Percentiles rank a stretch among this genome's conserved stretches.
phyloP scores from a whole-genome alignment of 768 basidiomycete species.

The Hypholoma sublateritium region DNA sequence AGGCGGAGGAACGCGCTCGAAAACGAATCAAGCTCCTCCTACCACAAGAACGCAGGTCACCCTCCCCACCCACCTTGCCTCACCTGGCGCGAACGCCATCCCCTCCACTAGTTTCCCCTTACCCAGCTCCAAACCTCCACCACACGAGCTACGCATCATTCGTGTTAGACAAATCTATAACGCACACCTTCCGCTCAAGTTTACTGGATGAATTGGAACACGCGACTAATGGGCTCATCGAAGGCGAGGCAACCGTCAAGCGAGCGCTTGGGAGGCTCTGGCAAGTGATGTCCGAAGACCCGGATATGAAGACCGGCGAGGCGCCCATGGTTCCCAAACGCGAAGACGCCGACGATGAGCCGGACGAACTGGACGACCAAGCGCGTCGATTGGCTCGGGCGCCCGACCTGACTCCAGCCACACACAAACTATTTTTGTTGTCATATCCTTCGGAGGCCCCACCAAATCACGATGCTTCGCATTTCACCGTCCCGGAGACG shows the following conservation, averaged over 20 bases:
- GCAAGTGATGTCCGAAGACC: constrained; percentile 78
- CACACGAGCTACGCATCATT: constrained; percentile 82
- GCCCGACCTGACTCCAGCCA: constrained; percentile 64
- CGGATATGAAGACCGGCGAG: constrained; percentile 37
- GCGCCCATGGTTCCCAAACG: constrained; percentile 62
- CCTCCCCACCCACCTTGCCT: constrained; percentile 70
- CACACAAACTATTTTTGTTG: constrained; percentile 67
- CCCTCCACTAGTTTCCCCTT: constrained; percentile 77
- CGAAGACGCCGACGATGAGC: constrained; percentile 63
- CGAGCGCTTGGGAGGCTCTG: constrained; percentile 77
- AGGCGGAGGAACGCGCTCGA: constrained; percentile 83
- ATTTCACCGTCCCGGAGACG: constrained; percentile 63
- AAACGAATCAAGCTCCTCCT: constrained; percentile 74
- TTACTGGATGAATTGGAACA: constrained; percentile 79
- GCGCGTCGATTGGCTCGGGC: constrained; percentile 50
- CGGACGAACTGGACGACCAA: constrained; percentile 40
- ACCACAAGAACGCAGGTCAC: constrained; percentile 60
- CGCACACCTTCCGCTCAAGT: constrained; percentile 79
- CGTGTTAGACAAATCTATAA: constrained; percentile 82
- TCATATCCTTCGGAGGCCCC: constrained; percentile 46
- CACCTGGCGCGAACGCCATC: constrained; percentile 76
- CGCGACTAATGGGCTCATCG: constrained; percentile 80
- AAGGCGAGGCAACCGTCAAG: constrained; percentile 74
- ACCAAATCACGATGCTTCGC: constrained; percentile 56
- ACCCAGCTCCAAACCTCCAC: constrained; percentile 62